Base-by-base conservation (phyloP, 1,284 basidiomycete species). In the Jaminaea rosea region DNA sequence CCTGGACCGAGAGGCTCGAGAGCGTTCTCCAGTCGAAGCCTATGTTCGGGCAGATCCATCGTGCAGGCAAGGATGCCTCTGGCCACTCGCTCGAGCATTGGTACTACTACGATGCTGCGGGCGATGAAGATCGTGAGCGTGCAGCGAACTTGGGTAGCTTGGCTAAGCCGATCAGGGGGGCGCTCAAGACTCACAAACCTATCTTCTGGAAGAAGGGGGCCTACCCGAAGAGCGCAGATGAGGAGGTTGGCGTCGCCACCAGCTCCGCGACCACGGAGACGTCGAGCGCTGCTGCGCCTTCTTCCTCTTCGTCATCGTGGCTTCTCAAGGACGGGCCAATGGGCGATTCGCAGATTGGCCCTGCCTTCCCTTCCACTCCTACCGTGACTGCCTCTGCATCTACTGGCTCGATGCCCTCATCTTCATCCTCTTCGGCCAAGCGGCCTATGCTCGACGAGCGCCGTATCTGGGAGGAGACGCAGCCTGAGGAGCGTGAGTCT, bases 91-190 rank as follows among this genome's bases (percentile, higher is more conserved):
- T 73, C 32, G 70, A 73, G 52, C 64, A 59, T 49, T 73, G 70
- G 70, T 71, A 69, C 54, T 65, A 72, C 58, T 71, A 72, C 59
- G 65, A 69, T 47, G 61, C 64, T 52, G 69, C 69, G 46, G 59
- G 63, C 19, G 69, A 72, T 44, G 55, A 58, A 4, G 71, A 73
- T 51, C 52, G 52, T 37, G 68, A 72, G 51, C 59, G 71, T 0
- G 67, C 69, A 4, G 53, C 57, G 48, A 73, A 70, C 47, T 54
- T 73, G 1, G 66, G 66, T 10, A 60, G 64, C 13, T 67, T 71
- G 47, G 67, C 62, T 17, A 73, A 73, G 53, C 71, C 71, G 1
- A 73, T 72, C 56, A 60, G 69, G 31, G 69, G 65, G 41, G 71
- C 66, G 36, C 62, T 72, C 47, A 63, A 67, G 37, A 66, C 66